phyloP scores from a whole-genome alignment of 2,329 filamentous ascomycete genomes.

The Helicocarpus griseus region DNA sequence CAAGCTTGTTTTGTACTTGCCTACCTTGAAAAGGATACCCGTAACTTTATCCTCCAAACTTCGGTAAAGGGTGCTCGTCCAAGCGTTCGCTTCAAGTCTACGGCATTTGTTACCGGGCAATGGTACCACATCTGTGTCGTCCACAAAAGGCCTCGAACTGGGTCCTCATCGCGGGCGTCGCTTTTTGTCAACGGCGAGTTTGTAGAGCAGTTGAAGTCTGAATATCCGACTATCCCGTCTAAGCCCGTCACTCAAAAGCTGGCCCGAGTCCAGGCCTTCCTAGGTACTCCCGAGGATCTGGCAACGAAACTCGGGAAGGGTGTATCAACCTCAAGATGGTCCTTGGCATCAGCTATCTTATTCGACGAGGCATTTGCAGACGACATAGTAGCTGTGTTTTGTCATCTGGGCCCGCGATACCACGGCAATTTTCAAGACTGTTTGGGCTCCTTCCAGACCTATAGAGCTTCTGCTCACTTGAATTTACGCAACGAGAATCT shows the following conservation, averaged over 20 bases:
- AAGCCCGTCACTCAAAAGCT: conserved; percentile 43
- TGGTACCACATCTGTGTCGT: conserved; percentile 95
- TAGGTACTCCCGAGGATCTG: conserved; percentile 85
- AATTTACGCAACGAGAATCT: conserved; percentile 86
- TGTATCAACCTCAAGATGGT: conserved; percentile 71
- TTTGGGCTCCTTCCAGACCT: conserved; percentile 91
- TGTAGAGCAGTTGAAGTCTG: conserved; percentile 79
- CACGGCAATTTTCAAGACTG: conserved; percentile 96
- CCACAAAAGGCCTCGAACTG: conserved; percentile 67
- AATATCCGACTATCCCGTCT: conserved; percentile 71
- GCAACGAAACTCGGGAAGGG: conserved; percentile 65
- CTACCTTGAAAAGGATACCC: conserved; percentile 88
- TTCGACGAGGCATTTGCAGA: conserved; percentile 83
- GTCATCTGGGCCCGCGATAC: conserved; percentile 80
- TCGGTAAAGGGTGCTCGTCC: conserved; percentile 78
- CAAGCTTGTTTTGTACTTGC: conserved; percentile 91
- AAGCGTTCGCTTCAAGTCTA: conserved; percentile 86
- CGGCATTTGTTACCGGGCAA: conserved; percentile 60
- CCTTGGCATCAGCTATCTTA: conserved; percentile 77
- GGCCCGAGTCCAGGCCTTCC: conserved; percentile 71
- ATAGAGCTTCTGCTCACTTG: conserved; percentile 80
- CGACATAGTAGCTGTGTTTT: conserved; percentile 83
- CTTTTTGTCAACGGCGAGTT: conserved; percentile 92
- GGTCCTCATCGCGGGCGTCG: conserved; percentile 68
- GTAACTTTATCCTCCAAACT: conserved; percentile 90